Percentiles rank a stretch among this genome's conserved stretches.
These are phyloP conservation scores for Talaromyces islandicus DNA, from an alignment of 2,329 filamentous ascomycete species.

Conservation along the genomic window DNA sequence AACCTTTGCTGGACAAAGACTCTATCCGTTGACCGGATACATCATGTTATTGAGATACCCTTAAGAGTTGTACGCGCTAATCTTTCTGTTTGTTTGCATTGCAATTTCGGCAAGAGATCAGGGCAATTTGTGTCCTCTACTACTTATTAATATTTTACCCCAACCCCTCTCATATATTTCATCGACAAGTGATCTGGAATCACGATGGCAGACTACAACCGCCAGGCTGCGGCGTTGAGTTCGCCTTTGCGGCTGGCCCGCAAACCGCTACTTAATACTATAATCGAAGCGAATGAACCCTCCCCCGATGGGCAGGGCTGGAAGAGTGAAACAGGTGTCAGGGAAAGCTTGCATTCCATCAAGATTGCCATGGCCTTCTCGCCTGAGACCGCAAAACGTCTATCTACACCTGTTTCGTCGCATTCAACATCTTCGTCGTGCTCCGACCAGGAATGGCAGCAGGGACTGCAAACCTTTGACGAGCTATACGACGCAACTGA, in stretches of 20 bases:
- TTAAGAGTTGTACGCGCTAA: neutral
- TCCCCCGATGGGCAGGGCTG: constrained; percentile 29
- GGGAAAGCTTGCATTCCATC: constrained; percentile 10
- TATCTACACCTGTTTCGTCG: constrained; percentile 28
- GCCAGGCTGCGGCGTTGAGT: constrained; percentile 47
- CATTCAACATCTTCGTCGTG: constrained; percentile 26
- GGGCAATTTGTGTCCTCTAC: neutral
- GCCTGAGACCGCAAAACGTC: constrained; percentile 12
- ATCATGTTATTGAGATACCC: constrained; percentile 12
- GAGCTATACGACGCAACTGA: constrained; percentile 85
- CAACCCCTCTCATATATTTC: constrained; percentile 6
- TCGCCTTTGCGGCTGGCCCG: constrained; percentile 53
- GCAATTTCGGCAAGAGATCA: neutral
- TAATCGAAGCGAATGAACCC: constrained; percentile 47
- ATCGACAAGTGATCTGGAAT: constrained; percentile 27
- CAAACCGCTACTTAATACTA: constrained; percentile 56
- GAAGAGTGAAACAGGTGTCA: constrained; percentile 14
- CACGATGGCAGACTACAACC: constrained; percentile 39
- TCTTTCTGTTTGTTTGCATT: neutral
- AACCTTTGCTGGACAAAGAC: constrained; percentile 26
- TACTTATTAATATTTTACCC: constrained; percentile 13
- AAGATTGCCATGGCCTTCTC: constrained; percentile 15
- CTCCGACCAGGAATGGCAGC: constrained; percentile 56
- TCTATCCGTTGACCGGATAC: constrained; percentile 39
- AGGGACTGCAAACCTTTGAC: constrained; percentile 68